Evolutionary conservation across 2,329 filamentous ascomycete genomes (phyloP).

Genomic region (Scopulariopsis brevicaulis): DNA sequence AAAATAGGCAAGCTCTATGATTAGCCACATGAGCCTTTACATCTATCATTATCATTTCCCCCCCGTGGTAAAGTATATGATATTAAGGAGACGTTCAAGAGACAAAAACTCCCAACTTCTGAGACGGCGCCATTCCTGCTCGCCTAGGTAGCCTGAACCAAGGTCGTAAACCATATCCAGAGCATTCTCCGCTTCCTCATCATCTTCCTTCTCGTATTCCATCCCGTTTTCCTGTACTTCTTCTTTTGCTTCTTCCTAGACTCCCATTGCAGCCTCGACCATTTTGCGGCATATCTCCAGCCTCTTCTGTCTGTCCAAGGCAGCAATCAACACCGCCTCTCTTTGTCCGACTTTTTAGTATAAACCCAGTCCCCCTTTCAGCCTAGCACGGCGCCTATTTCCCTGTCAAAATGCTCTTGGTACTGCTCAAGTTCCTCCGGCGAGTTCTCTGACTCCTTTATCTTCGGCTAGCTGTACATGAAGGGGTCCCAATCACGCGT

Average conservation of each 20-base stretch:
- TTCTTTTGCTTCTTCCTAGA: neutral
- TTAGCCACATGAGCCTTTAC: too few relatives aligned
- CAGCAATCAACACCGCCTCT: neutral
- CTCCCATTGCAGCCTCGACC: neutral
- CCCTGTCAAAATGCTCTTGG: neutral
- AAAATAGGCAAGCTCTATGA: too few relatives aligned
- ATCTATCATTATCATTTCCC: too few relatives aligned
- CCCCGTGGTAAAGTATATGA: too few relatives aligned
- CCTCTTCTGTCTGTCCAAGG: too few relatives aligned
- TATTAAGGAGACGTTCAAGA: too few relatives aligned
- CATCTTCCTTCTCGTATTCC: too few relatives aligned
- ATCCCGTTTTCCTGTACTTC: too few relatives aligned
- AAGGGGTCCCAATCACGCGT: conserved; percentile 11
- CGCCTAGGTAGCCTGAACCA: too few relatives aligned
- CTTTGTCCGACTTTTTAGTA: neutral
- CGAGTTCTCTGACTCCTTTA: conserved; percentile 6
- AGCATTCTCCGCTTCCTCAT: too few relatives aligned
- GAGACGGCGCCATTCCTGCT: too few relatives aligned
- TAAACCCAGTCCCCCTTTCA: neutral
- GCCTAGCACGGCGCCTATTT: neutral
- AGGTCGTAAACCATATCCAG: neutral
- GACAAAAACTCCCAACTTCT: too few relatives aligned
- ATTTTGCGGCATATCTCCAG: neutral
- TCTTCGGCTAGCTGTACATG: conserved; percentile 8
- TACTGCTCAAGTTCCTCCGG: conserved; percentile 5